Base-by-base conservation (phyloP, 164 flowering plant genomes). In the Tetrastigma voinierianum region DNA sequence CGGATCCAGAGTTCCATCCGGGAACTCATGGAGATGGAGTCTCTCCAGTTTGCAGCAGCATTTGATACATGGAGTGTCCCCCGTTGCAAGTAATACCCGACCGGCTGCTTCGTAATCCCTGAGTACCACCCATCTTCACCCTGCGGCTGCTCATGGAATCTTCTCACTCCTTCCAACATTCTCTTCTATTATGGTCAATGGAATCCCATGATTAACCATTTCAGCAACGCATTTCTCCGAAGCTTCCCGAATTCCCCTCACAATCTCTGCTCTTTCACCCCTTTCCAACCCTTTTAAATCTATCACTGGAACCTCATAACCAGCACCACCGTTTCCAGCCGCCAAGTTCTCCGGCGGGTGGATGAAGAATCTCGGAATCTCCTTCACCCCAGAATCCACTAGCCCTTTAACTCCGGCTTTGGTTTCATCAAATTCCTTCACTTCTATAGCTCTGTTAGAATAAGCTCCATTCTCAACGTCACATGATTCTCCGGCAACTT, bases 331-430 rank as follows among this genome's bases (percentile, higher is more conserved):
- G 6, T 20, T 9, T 43, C 1, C 57, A 46, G 55, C 21, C 51
- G 16, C 43, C 19, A 46, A 51, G 45, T 20, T 49, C 51, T 65
- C 72, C 12, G 18, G 71, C 4, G 77, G 64, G 15, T 67, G 64
- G 54, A 71, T 66, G 51, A 78, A 73, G 23, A 78, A 61, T 15
- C 57, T 56, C 7, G 78, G 81, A 11, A 78, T 57, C 52, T 51
- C 72, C 8, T 16, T 47, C 5, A 61, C 61, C 2, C 72, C 85
- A 20, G 80, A 65, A 19, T 81, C 84, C 1, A 74, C 68, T 5
- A 81, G 80, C 10, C 82, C 84, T 62, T 76, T 81, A 7, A 81
- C 82, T 21, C 84, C 84, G 8, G 72, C 74, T 61, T 73, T 78
- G 4, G 81, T 68, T 9, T 73, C 72, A 20, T 81, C 81, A 54